A percentile compares a stretch with the other conserved stretches of the same genome.
Evolutionary conservation across 305 asterid species (phyloP).

Genomic region (Caryopteris hybrid): DNA sequence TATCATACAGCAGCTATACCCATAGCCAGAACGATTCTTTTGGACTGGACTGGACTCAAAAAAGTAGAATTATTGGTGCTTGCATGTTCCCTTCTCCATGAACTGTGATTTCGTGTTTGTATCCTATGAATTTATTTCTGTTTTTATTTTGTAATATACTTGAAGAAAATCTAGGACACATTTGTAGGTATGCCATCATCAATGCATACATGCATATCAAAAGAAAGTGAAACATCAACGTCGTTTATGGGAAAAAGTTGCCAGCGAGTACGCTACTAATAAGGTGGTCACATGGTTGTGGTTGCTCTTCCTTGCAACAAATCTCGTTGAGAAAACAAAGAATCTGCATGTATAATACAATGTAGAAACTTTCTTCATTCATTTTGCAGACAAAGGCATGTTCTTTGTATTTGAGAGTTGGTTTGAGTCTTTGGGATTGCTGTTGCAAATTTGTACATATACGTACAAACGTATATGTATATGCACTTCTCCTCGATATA

Average conservation of each 20-base stretch:
- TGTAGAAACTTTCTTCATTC: background rate
- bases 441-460: background rate
- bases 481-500: background rate
- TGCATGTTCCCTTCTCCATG: background rate
- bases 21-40: background rate
- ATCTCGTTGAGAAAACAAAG: too few species aligned
- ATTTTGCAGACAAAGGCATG: slow-evolving; percentile 2
- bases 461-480: background rate
- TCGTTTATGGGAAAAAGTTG: too few species aligned
- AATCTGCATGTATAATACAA: too few species aligned
- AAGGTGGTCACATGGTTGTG: background rate
- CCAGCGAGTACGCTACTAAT: too few species aligned
- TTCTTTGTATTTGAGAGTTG: background rate
- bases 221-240: too few species aligned
- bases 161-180: background rate
- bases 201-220: too few species aligned
- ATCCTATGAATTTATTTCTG: background rate
- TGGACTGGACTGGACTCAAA: background rate
- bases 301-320: too few species aligned
- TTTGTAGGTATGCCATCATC: too few species aligned
- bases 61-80: background rate
- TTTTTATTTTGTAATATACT: background rate
- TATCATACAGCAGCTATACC: background rate
- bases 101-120: background rate
- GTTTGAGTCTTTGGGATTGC: background rate